These are phyloP conservation scores for Bipolaris bicolor DNA, from an alignment of 2,329 filamentous ascomycete genomes.

Conservation along the genomic window DNA sequence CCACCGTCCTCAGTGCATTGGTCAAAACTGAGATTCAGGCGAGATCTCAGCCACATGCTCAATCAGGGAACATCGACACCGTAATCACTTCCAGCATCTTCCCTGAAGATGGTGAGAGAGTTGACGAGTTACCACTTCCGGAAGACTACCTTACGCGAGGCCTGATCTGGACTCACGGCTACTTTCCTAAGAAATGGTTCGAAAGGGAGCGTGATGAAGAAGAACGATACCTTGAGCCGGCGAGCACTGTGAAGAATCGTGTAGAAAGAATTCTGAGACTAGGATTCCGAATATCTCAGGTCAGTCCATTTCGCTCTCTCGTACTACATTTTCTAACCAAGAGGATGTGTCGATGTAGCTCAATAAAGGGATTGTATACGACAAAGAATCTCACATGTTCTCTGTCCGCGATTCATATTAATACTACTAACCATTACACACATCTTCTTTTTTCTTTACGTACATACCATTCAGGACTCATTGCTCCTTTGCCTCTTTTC, in stretches of 20 bases:
- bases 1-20: constrained; percentile 61
- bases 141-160: constrained; percentile 74
- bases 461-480: too few species aligned
- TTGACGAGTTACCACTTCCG: constrained; percentile 62
- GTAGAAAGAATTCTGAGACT: constrained; percentile 66
- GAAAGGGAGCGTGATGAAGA: constrained; percentile 69
- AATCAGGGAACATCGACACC: constrained; percentile 40
- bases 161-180: constrained; percentile 64
- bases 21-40: constrained; percentile 45
- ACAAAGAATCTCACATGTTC: constrained; percentile 35
- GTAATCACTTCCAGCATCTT: constrained; percentile 50
- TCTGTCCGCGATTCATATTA: constrained; percentile 12
- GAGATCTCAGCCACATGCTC: constrained; percentile 7
- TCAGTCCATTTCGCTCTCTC: constrained; percentile 20
- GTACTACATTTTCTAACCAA: too few species aligned
- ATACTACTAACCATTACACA: neutral
- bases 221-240: constrained; percentile 67
- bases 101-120: constrained; percentile 48
- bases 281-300: constrained; percentile 54
- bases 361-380: constrained; percentile 41
- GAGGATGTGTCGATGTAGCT: constrained; percentile 18
- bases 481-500: too few species aligned
- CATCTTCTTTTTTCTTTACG: neutral
- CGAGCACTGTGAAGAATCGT: constrained; percentile 64
- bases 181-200: constrained; percentile 67